phyloP scores from a whole-genome alignment of 2,329 filamentous ascomycete species.

The Ophiostoma perfectum region DNA sequence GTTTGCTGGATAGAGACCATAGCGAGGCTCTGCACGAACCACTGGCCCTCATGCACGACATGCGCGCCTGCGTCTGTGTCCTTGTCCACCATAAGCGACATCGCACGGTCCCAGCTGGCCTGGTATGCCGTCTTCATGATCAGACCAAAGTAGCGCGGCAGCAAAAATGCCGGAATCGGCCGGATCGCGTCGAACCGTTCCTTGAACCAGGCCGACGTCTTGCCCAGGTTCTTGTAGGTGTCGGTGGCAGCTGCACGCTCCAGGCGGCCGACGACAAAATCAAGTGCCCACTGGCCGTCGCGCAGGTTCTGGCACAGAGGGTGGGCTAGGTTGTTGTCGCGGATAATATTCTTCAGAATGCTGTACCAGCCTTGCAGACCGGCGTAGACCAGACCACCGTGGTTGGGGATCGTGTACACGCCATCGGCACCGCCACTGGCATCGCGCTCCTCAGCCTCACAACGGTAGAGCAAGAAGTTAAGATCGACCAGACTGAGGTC shows the following conservation, averaged over 20 bases:
- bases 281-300: conserved; percentile 84
- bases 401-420: conserved; percentile 78
- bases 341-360: conserved; percentile 74
- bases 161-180: conserved; percentile 76
- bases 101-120: conserved; percentile 70
- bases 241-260: conserved; percentile 62
- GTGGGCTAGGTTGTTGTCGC: conserved; percentile 85
- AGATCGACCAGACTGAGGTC: conserved; percentile 73
- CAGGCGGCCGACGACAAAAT: conserved; percentile 76
- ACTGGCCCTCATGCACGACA: conserved; percentile 67
- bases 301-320: conserved; percentile 89
- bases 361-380: conserved; percentile 99
- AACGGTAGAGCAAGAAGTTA: conserved; percentile 87
- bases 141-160: conserved; percentile 89
- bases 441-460: conserved; percentile 80
- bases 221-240: conserved; percentile 57
- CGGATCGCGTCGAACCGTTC: conserved; percentile 82
- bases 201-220: conserved; percentile 71
- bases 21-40: conserved; percentile 80
- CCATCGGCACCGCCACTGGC: conserved; percentile 74
- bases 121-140: conserved; percentile 82
- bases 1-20: conserved; percentile 91
- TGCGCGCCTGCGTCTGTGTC: neutral
- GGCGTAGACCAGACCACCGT: conserved; percentile 84
- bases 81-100: conserved; percentile 68